Evolutionary conservation across 305 asterid species (phyloP).

Genomic region (Nicotiana rustica): DNA sequence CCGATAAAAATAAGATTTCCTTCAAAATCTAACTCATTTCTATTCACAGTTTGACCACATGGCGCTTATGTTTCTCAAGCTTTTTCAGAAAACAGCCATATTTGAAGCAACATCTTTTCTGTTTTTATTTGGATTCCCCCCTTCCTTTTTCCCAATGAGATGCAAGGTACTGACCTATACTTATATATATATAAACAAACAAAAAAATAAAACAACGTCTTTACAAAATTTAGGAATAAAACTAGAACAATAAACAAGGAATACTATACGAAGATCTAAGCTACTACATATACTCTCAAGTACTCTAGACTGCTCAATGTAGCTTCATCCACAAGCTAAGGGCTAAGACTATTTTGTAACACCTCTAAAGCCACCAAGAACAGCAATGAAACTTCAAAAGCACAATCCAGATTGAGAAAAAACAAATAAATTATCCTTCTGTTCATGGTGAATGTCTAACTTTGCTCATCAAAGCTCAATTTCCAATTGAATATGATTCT

Average conservation of each 20-base stretch:
- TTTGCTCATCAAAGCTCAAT: not conserved
- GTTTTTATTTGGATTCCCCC: not conserved
- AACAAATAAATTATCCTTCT: not conserved
- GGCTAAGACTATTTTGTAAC: no score
- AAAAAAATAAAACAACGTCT: no score
- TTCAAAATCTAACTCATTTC: no score
- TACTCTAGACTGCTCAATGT: no score
- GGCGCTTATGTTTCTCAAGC: not conserved
- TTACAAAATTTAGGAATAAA: no score
- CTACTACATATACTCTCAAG: no score
- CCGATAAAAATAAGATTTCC: no score
- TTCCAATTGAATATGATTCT: not conserved
- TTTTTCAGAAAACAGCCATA: not conserved
- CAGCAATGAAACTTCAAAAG: not conserved
- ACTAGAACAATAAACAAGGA: no score
- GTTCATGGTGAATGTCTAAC: not conserved
- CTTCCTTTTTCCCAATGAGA: not conserved
- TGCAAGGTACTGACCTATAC: not conserved
- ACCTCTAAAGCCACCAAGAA: not conserved
- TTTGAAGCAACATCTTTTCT: not conserved
- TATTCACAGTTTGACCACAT: constrained; percentile 15
- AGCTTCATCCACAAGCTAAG: no score
- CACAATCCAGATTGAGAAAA: not conserved
- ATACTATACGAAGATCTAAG: no score
- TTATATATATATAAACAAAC: no score